phyloP scores from a whole-genome alignment of 805 yeast species.

The Peterozyma xylosa region DNA sequence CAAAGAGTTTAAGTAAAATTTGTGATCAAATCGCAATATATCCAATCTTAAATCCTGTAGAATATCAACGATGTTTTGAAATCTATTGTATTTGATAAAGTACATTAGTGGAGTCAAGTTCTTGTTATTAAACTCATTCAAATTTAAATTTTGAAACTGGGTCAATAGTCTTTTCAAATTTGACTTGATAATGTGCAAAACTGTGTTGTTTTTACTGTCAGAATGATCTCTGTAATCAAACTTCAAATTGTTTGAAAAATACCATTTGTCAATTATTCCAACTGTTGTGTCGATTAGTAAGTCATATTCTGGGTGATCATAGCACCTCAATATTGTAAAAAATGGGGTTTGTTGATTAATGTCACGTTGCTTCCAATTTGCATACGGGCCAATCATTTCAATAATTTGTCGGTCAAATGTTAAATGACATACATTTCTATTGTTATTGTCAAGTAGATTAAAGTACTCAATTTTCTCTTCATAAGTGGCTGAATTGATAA shows the following conservation, averaged over 20 bases:
- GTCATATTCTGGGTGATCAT: slow-evolving; percentile 65
- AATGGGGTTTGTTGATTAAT: slow-evolving; percentile 69
- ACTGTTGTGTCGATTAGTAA: slow-evolving; percentile 39
- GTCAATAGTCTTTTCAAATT: slow-evolving; percentile 34
- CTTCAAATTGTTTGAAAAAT: slow-evolving; percentile 16
- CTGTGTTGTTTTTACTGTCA: slow-evolving; percentile 67
- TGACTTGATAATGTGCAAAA: slow-evolving; percentile 63
- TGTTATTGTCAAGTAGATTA: slow-evolving; percentile 39
- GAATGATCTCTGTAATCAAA: slow-evolving; percentile 55
- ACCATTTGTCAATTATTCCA: slow-evolving; percentile 35
- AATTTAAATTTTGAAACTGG: slow-evolving; percentile 30
- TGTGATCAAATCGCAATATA: slow-evolving; percentile 23
- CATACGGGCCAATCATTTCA: slow-evolving; percentile 41
- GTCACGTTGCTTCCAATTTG: slow-evolving; percentile 70
- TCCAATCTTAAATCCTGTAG: slow-evolving; percentile 43
- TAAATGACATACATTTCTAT: slow-evolving; percentile 69
- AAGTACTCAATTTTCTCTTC: slow-evolving; percentile 43
- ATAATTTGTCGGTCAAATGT: slow-evolving; percentile 48
- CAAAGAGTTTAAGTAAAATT: slow-evolving; percentile 27
- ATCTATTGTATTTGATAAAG: slow-evolving; percentile 60
- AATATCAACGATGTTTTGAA: slow-evolving; percentile 48
- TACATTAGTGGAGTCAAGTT: slow-evolving; percentile 65
- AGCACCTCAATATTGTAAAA: slow-evolving; percentile 66
- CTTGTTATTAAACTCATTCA: slow-evolving; percentile 55
- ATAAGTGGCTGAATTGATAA: slow-evolving; percentile 27